These are phyloP conservation scores for Lodderomyces pseudojiufengensis DNA, from an alignment of 1,139 yeast genomes.

Conservation along the genomic window DNA sequence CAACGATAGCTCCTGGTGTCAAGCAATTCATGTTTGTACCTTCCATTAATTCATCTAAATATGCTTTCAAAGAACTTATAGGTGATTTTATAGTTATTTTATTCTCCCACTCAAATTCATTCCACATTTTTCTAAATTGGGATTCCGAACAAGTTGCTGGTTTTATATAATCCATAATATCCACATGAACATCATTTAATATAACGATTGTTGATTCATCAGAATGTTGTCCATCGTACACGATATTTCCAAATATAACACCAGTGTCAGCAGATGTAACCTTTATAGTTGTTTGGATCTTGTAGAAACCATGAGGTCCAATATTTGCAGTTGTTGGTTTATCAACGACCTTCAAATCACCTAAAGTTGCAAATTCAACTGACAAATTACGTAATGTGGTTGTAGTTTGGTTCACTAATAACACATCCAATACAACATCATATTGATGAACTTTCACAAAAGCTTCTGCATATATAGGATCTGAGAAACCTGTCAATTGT, in stretches of 20 bases:
- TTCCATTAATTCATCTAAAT: constrained; percentile 69
- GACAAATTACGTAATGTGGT: constrained; percentile 87
- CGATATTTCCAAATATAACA: constrained; percentile 94
- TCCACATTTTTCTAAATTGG: constrained; percentile 97
- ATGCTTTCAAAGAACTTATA: constrained; percentile 67
- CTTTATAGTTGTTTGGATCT: constrained; percentile 82
- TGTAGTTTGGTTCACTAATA: constrained; percentile 91
- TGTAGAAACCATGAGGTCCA: constrained; percentile 95
- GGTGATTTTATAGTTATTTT: constrained; percentile 85
- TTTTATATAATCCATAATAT: constrained; percentile 94
- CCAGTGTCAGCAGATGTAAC: constrained; percentile 98
- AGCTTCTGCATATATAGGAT: constrained; percentile 97
- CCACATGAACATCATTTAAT: constrained; percentile 91
- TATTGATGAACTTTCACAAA: constrained; percentile 92
- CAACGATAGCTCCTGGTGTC: constrained; percentile 85
- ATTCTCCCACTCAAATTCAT: constrained; percentile 99
- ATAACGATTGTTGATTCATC: constrained; percentile 88
- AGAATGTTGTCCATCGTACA: constrained; percentile 94
- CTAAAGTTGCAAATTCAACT: constrained; percentile 94
- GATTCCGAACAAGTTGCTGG: constrained; percentile 89
- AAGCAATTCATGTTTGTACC: constrained; percentile 94
- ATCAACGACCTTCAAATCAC: constrained; percentile 93
- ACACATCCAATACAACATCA: constrained; percentile 90
- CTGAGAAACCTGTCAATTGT: constrained; percentile 95
- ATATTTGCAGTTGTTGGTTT: constrained; percentile 89